Percentiles rank a stretch among this genome's conserved stretches.
Conservation (phyloP, 2,329 filamentous ascomycete species). For the Penicillium aurantiogriseum region DNA sequence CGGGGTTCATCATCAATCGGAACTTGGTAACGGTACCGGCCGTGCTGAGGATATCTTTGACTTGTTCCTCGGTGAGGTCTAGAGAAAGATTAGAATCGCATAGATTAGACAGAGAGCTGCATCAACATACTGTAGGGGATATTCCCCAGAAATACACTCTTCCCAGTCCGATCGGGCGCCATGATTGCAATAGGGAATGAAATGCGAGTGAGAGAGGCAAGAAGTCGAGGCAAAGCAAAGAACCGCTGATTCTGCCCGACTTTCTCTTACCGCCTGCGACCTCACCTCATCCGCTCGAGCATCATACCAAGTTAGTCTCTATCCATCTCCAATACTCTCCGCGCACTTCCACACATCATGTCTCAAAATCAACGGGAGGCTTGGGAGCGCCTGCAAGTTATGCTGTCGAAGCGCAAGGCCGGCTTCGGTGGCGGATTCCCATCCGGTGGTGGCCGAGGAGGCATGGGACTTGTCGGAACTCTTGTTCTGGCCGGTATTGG, state of each 20-base stretch:
- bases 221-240: conserved; percentile 13
- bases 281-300: conserved; percentile 28
- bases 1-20: conserved; percentile 89
- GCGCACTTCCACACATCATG: conserved; percentile 36
- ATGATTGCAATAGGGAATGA: conserved; percentile 29
- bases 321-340: conserved; percentile 19
- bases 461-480: conserved; percentile 55
- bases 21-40: conserved; percentile 90
- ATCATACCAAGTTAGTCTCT: conserved; percentile 19
- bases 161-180: conserved; percentile 46
- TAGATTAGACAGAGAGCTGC: not conserved
- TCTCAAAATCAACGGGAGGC: conserved; percentile 62
- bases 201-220: conserved; percentile 6
- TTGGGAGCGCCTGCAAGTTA: conserved; percentile 64
- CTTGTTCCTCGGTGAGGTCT: conserved; percentile 96
- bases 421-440: conserved; percentile 46
- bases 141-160: conserved; percentile 51
- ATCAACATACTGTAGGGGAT: conserved; percentile 66
- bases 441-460: conserved; percentile 54
- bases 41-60: conserved; percentile 87
- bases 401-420: conserved; percentile 54
- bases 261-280: conserved; percentile 26
- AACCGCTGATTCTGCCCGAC: conserved; percentile 28
- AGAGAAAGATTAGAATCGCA: conserved; percentile 21
- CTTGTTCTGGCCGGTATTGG: conserved; percentile 53